phyloP scores from a whole-genome alignment of 2,329 filamentous ascomycete species.

The Falciphora oryzae region DNA sequence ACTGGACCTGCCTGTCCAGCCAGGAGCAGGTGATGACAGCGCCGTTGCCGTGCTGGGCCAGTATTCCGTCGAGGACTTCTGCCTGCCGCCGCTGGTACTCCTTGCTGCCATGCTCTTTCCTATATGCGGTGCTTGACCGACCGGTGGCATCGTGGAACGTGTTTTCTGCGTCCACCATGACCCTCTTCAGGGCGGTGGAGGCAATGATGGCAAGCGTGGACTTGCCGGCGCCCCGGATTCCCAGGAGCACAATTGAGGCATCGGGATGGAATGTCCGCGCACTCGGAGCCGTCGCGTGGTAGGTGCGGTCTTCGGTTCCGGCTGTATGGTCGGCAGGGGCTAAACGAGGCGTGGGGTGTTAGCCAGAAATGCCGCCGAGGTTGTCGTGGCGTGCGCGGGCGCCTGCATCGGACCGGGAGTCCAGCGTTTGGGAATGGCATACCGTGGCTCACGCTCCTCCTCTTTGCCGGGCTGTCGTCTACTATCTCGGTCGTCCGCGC shows the following conservation, averaged over 20 bases:
- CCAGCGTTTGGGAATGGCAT: no score
- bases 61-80: constrained; percentile 52
- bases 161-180: constrained; percentile 63
- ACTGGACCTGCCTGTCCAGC: constrained; percentile 58
- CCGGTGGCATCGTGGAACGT: constrained; percentile 61
- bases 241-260: constrained; percentile 67
- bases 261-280: constrained; percentile 43
- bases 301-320: neutral
- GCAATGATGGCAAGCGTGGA: constrained; percentile 71
- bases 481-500: no score
- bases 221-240: constrained; percentile 69
- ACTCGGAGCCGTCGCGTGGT: constrained; percentile 18
- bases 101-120: constrained; percentile 53
- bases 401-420: no score
- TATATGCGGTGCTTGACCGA: constrained; percentile 55
- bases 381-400: no score
- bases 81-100: constrained; percentile 61
- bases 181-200: constrained; percentile 62
- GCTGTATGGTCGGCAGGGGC: no score
- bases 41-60: constrained; percentile 52
- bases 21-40: constrained; percentile 69
- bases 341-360: no score
- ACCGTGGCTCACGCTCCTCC: no score
- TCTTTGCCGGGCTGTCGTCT: no score
- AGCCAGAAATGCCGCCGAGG: no score